Percentiles rank a stretch among this genome's conserved stretches.
These are phyloP conservation scores for Candida methanosorbosa DNA, from an alignment of 805 yeast species.

Conservation along the genomic window DNA sequence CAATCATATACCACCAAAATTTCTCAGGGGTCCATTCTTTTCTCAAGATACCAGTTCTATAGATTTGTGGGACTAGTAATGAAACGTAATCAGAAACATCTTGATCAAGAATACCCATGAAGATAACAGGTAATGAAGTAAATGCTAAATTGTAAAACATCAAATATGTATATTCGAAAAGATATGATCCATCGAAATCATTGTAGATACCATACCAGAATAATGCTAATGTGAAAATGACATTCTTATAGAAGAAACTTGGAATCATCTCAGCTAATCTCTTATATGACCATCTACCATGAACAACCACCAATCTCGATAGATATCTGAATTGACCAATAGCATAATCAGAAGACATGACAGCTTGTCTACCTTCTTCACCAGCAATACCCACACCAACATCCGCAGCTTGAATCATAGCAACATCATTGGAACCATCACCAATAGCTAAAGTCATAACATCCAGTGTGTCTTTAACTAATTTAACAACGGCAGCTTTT, in stretches of 20 bases:
- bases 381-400: constrained; percentile 89
- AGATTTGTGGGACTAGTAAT: constrained; percentile 64
- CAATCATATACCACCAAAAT: constrained; percentile 67
- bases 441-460: constrained; percentile 87
- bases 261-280: constrained; percentile 81
- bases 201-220: constrained; percentile 76
- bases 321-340: constrained; percentile 74
- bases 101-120: constrained; percentile 73
- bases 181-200: constrained; percentile 72
- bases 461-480: constrained; percentile 64
- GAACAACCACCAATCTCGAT: constrained; percentile 58
- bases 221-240: constrained; percentile 61
- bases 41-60: constrained; percentile 64
- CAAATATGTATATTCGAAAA: constrained; percentile 70
- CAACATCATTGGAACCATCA: constrained; percentile 85
- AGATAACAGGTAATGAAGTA: constrained; percentile 73
- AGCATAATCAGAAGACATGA: constrained; percentile 82
- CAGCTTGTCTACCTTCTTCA: constrained; percentile 87
- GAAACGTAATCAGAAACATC: constrained; percentile 68
- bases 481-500: constrained; percentile 72
- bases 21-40: constrained; percentile 62
- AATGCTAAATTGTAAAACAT: constrained; percentile 79
- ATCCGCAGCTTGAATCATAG: constrained; percentile 85
- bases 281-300: constrained; percentile 84
- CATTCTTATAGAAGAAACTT: constrained; percentile 71